phyloP scores from a whole-genome alignment of 1,284 basidiomycete species.

The Trichosporon ovoides region DNA sequence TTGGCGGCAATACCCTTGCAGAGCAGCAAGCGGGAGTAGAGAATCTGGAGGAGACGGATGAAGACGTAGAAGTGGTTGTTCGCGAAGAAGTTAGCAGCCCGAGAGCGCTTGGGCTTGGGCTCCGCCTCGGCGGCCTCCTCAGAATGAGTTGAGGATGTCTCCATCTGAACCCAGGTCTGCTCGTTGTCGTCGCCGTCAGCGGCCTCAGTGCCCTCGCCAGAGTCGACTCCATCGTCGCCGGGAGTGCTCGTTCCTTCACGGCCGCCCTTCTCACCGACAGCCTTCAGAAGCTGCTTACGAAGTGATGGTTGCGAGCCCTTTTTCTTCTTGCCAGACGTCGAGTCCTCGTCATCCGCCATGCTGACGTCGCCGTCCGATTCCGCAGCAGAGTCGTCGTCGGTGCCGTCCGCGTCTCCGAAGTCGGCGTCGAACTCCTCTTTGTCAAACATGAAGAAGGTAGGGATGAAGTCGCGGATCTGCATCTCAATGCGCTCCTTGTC shows the following conservation, averaged over 20 bases:
- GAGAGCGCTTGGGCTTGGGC: conserved; percentile 21
- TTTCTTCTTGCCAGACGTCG: conserved; percentile 41
- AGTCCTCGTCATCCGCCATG: conserved; percentile 50
- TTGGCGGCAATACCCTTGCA: conserved; percentile 69
- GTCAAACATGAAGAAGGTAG: conserved; percentile 71
- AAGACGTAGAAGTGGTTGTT: conserved; percentile 92
- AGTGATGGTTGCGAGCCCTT: conserved; percentile 55
- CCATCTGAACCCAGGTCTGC: conserved; percentile 14
- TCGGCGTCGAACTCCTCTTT: conserved; percentile 72
- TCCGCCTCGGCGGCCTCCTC: conserved; percentile 46
- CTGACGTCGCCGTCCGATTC: conserved; percentile 50
- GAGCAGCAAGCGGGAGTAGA: conserved; percentile 73
- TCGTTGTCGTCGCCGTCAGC: conserved; percentile 45
- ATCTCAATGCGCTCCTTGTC: conserved; percentile 80
- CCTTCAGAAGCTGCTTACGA: conserved; percentile 70
- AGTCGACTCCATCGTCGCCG: conserved; percentile 23
- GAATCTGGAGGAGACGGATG: conserved; percentile 73
- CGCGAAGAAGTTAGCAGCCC: conserved; percentile 66
- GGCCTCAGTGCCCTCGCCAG: conserved; percentile 39
- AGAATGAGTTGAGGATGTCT: conserved; percentile 35
- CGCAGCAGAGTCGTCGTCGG: conserved; percentile 62
- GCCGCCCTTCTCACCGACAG: conserved; percentile 59
- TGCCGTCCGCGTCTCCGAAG: conserved; percentile 58
- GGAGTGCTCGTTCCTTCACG: conserved; percentile 40
- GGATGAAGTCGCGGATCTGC: conserved; percentile 80